Evolutionary conservation across 331 rosid species (phyloP), one percentile per base, ranked within the genome.

Genomic region (Quercus lobata): DNA sequence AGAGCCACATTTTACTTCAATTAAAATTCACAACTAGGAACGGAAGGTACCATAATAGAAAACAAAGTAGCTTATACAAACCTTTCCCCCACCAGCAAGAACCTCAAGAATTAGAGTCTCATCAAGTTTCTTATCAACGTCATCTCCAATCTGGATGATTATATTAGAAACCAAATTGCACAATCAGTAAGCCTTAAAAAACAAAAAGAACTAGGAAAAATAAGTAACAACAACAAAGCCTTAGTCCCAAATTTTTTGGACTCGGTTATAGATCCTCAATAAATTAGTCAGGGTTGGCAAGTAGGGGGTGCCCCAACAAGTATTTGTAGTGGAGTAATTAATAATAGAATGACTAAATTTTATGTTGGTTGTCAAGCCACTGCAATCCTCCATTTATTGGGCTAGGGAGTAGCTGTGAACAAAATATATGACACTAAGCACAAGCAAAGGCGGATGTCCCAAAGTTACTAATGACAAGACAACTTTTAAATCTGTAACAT

Each of bases 41-140:
- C 57, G 80, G 17, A 34, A n/a, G 70, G n/a, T 9, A 74, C 44
- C 32, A 17, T 65, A 29, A 41, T 41, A 75, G 27, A 61, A 73
- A 82, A 53, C 21, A 57, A 44, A 74, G 37, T 63, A 44, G 81
- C 55, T 27, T 27, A 70, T 27, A 81, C 89, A 78, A 78, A 96
- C 98, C 98, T 93, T 93, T 65, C 97, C 99, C 52, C 99, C 98
- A 63, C 85, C 90, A 8, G 94, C 99, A 90, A 89, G 92, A 83
- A 90, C 80, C 77, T 89, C 98, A 62, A 96, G 93, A 84, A 93
- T 88, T 72, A 89, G 89, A 83, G 83, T 78, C 86, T 96, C 99
- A 0, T 87, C 88, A 76, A 66, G 88, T 76, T 88, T 89, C 76
- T 78, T 91, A 72, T 81, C 87, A 81, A 41, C 61, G 62, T 80